Evolutionary conservation across 805 yeast species (phyloP), one percentile per base, ranked within the genome.

Genomic region (Hanseniaspora guilliermondii): DNA sequence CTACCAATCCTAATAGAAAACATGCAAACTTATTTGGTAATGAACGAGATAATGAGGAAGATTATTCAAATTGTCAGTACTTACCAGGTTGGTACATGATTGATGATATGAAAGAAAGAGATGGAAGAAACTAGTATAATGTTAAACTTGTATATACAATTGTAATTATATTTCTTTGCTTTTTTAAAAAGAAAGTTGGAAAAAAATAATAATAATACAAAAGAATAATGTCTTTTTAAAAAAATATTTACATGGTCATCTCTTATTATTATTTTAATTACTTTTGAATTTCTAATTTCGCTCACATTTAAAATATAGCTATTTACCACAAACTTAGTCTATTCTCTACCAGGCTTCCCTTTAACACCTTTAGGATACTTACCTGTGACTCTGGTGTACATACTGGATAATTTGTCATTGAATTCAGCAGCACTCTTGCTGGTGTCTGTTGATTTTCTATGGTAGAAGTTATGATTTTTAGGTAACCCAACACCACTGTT

Each of bases 401-500:
- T 65, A 61, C 81, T 71, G 38, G 76, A 72, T 17, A 80, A 76
- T 60, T 77, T 80, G 61, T 74, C 76, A 61, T 77, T 76, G 60
- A 76, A 74, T 42, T 76, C 27, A 39, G 42, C 24, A 21, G 42
- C 73, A 45, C 77, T 70, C 60, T 62, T 67, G 44, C 62, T 65
- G 32, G 47, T 57, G 62, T 33, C 58, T 59, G 16, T 61, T 58
- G 14, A 58, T 53, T 30, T 47, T 54, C 56, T 60, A 61, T 38
- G 65, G 27, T 39, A 39, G 42, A 39, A 67, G 57, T 61, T 46
- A 9, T 64, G 64, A 27, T 56, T 62, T 38, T 62, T 49, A 39
- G 42, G 42, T 14, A 44, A 33, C 1, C 55, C 55, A 17, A 37
- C 48, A 35, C 55, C 55, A 6, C 16, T 19, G 11, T 32, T 30